Percentiles rank a stretch among this genome's conserved stretches.
phyloP scores from a whole-genome alignment of 1,139 yeast species.

The Hemisphaericaspora xylofermentans region DNA sequence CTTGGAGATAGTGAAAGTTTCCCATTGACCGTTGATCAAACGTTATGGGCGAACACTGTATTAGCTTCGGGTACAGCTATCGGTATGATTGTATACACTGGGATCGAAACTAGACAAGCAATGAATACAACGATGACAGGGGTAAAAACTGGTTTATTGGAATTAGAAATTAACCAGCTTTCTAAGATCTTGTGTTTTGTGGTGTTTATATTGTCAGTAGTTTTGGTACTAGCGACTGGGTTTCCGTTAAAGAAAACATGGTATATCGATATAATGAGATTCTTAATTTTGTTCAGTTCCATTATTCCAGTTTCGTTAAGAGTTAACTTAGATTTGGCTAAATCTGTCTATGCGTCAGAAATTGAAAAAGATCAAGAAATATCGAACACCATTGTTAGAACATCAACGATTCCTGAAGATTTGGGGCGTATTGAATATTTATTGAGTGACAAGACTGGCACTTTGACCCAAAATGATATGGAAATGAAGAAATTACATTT shows the following conservation, averaged over 20 bases:
- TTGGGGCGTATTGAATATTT: constrained; percentile 92
- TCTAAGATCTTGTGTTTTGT: constrained; percentile 87
- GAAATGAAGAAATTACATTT: constrained; percentile 89
- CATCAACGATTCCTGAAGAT: constrained; percentile 98
- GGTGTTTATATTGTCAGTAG: constrained; percentile 75
- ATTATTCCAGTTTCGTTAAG: constrained; percentile 95
- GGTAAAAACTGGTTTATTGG: constrained; percentile 88
- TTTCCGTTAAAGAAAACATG: constrained; percentile 62
- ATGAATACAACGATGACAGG: constrained; percentile 87
- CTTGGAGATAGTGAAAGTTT: constrained; percentile 43
- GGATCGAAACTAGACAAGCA: constrained; percentile 89
- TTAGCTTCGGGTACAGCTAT: constrained; percentile 90
- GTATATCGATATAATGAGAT: constrained; percentile 90
- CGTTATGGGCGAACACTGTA: constrained; percentile 98
- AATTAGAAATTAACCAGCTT: constrained; percentile 82
- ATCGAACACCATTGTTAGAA: constrained; percentile 86
- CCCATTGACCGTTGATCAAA: constrained; percentile 83
- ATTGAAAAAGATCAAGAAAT: constrained; percentile 84
- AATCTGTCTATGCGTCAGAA: constrained; percentile 93
- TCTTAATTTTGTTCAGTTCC: constrained; percentile 86
- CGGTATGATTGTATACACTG: constrained; percentile 88
- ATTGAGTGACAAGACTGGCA: constrained; percentile 93
- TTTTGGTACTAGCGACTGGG: constrained; percentile 78
- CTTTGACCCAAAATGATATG: constrained; percentile 97
- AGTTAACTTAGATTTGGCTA: constrained; percentile 92